Evolutionary conservation across 2,329 filamentous ascomycete species (phyloP).

Genomic region (Fusarium sp.): DNA sequence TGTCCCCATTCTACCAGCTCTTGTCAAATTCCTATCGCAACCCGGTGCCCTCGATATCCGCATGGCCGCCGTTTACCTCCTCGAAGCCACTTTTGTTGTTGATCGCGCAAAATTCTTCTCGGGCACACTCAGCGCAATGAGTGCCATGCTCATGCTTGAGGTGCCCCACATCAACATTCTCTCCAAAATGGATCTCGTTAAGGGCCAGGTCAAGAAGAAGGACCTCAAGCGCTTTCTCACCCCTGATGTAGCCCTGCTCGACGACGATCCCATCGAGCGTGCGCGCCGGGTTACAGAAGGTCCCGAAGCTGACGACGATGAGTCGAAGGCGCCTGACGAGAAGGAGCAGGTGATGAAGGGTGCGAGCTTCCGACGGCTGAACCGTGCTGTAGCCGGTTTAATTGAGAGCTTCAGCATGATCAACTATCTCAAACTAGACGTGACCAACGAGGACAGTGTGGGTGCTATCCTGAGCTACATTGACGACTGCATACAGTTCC

Average conservation of each 20-base stretch:
- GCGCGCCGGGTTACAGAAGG: slow-evolving; percentile 58
- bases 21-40: slow-evolving; percentile 86
- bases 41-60: slow-evolving; percentile 88
- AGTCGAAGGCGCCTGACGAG: slow-evolving; percentile 73
- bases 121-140: slow-evolving; percentile 96
- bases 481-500: slow-evolving; percentile 93
- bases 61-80: slow-evolving; percentile 92
- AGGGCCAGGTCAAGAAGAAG: slow-evolving; percentile 87
- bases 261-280: slow-evolving; percentile 79
- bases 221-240: slow-evolving; percentile 93
- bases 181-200: slow-evolving; percentile 97
- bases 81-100: slow-evolving; percentile 95
- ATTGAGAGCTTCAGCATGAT: slow-evolving; percentile 99
- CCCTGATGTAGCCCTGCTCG: slow-evolving; percentile 85
- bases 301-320: slow-evolving; percentile 64
- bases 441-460: slow-evolving; percentile 92
- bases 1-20: slow-evolving; percentile 88
- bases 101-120: slow-evolving; percentile 98
- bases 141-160: slow-evolving; percentile 98
- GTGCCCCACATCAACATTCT: slow-evolving; percentile 96
- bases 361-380: slow-evolving; percentile 84
- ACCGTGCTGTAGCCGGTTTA: slow-evolving; percentile 88
- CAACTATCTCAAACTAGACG: slow-evolving; percentile 91
- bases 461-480: slow-evolving; percentile 89
- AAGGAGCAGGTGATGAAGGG: slow-evolving; percentile 83